Evolutionary conservation across 2,329 filamentous ascomycete genomes (phyloP).

Genomic region (Colletotrichum sp.): DNA sequence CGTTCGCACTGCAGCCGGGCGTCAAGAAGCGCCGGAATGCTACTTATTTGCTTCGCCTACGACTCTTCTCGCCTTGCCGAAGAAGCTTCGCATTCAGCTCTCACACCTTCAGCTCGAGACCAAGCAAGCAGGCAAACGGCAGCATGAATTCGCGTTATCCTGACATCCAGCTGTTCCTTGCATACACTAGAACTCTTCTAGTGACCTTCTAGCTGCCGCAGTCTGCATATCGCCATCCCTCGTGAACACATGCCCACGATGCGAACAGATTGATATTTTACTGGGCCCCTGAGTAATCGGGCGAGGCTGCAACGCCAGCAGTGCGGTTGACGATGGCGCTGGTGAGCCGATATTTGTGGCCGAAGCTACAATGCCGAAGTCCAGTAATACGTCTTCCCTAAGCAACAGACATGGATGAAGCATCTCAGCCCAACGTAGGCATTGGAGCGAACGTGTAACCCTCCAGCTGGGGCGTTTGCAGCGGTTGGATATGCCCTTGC

Average conservation of each 20-base stretch:
- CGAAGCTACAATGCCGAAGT: background rate
- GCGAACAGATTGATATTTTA: background rate
- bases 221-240: background rate
- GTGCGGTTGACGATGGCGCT: background rate
- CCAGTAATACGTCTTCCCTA: background rate
- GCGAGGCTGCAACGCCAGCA: background rate
- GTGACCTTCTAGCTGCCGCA: background rate
- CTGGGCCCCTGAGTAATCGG: background rate
- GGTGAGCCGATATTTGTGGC: background rate
- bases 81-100: background rate
- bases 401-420: background rate
- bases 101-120: background rate
- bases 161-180: background rate
- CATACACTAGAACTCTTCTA: background rate
- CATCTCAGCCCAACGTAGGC: background rate
- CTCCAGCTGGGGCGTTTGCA: constrained; percentile 45
- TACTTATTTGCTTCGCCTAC: background rate
- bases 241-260: background rate
- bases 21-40: background rate
- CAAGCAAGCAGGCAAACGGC: background rate
- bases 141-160: background rate
- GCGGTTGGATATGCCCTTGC: constrained; percentile 42
- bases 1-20: background rate
- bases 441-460: constrained; percentile 42
- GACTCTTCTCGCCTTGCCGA: background rate